Conservation (phyloP, 805 yeast genomes). For the Debaryomyces hansenii region DNA sequence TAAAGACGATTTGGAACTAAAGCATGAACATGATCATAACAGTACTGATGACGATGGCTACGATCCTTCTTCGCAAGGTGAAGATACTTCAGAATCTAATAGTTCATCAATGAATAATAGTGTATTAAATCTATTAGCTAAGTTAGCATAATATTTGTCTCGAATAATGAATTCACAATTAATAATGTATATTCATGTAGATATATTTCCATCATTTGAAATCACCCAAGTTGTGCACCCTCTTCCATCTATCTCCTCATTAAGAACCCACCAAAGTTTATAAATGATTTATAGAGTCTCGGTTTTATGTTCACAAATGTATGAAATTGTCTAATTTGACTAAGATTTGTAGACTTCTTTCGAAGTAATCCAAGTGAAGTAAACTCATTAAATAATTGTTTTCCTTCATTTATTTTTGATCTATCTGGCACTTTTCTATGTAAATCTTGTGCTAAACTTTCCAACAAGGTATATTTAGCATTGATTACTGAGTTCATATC, state of each 20-base stretch:
- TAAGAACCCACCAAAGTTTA: background rate
- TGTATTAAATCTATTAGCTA: constrained; percentile 35
- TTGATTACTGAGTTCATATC: background rate
- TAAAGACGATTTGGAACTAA: constrained; percentile 32
- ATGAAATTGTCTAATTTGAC: background rate
- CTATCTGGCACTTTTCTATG: constrained; percentile 8
- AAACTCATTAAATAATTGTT: constrained; percentile 1
- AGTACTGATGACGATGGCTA: constrained; percentile 17
- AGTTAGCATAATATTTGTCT: constrained; percentile 17
- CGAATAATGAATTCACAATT: background rate
- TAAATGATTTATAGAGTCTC: background rate
- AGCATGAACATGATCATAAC: constrained; percentile 20
- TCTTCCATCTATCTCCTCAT: background rate
- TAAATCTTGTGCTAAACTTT: constrained; percentile 9
- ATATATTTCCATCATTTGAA: no score
- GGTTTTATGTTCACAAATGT: background rate
- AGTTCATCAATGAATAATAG: constrained; percentile 10
- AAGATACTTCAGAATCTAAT: constrained; percentile 2
- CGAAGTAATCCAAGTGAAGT: constrained; percentile 1
- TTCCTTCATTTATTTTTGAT: constrained; percentile 6
- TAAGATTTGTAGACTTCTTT: background rate
- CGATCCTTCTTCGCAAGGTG: constrained; percentile 18
- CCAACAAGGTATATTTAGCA: constrained; percentile 3
- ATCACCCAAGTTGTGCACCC: no score
- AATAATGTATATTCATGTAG: no score